Conservation (phyloP, 2,329 filamentous ascomycete genomes). For the Nannizziopsis barbatae region DNA sequence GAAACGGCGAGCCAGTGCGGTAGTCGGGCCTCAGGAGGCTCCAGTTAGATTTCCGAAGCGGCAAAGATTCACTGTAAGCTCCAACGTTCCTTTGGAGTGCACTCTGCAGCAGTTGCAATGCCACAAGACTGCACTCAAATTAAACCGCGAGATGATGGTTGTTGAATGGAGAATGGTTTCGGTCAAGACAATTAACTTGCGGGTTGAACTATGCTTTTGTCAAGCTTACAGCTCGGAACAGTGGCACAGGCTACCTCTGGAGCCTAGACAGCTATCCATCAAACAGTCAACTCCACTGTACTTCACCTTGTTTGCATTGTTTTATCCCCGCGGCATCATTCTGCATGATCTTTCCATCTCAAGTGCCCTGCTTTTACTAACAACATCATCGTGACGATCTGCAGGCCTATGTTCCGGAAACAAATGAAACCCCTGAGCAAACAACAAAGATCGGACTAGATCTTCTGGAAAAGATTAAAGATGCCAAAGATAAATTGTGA, state of each 20-base stretch:
- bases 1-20: conserved; percentile 42
- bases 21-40: conserved; percentile 11
- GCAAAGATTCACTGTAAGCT: conserved; percentile 16
- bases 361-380: not conserved
- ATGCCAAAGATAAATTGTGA: conserved; percentile 17
- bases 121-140: not conserved
- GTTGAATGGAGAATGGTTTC: not conserved
- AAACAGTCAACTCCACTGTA: not conserved
- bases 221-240: not conserved
- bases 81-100: not conserved
- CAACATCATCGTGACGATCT: not conserved
- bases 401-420: conserved; percentile 16
- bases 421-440: conserved; percentile 16
- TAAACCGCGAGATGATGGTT: not conserved
- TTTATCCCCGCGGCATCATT: not conserved
- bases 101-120: not conserved
- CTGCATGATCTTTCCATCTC: not conserved
- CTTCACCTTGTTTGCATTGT: not conserved
- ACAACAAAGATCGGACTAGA: conserved; percentile 14
- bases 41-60: conserved; percentile 15
- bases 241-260: not conserved
- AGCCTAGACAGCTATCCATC: not conserved
- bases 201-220: conserved; percentile 2
- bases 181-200: not conserved
- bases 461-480: conserved; percentile 16